These are phyloP conservation scores for Candida nanaspora DNA, from an alignment of 805 yeast genomes.

Conservation along the genomic window DNA sequence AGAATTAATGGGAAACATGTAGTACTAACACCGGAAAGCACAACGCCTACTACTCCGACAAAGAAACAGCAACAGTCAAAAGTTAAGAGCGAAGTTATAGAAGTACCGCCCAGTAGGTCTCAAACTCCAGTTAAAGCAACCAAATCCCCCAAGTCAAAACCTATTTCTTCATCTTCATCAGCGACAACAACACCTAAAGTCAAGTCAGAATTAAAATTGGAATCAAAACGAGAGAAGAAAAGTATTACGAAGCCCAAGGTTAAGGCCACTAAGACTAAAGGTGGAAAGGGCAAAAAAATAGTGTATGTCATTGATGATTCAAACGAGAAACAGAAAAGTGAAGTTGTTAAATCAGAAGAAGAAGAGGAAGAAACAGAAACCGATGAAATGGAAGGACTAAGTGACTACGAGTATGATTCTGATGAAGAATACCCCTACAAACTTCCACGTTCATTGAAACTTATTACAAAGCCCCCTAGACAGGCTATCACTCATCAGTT, in stretches of 20 bases:
- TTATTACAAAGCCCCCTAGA: conserved; percentile 31
- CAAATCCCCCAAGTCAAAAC: neutral
- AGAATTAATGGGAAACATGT: neutral
- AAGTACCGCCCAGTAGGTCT: no score
- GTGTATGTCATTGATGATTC: neutral
- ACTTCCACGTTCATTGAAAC: conserved; percentile 20
- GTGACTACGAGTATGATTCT: conserved; percentile 9
- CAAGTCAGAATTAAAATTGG: no score
- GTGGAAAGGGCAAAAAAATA: neutral
- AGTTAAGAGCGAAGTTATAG: no score
- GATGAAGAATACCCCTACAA: conserved; percentile 3
- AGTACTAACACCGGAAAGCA: neutral
- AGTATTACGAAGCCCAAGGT: no score
- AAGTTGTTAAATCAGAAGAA: conserved; percentile 2
- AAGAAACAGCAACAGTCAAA: no score
- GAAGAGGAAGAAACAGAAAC: conserved; percentile 1
- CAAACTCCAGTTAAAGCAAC: neutral
- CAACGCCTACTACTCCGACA: no score
- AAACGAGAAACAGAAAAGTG: conserved; percentile 2
- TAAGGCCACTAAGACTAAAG: no score
- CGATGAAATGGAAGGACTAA: neutral
- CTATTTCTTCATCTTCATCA: no score
- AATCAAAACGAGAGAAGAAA: no score
- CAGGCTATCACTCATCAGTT: conserved; percentile 54
- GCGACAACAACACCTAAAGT: no score